Evolutionary conservation across 2,329 filamentous ascomycete genomes (phyloP).

Genomic region (Tetracladium maxilliforme): DNA sequence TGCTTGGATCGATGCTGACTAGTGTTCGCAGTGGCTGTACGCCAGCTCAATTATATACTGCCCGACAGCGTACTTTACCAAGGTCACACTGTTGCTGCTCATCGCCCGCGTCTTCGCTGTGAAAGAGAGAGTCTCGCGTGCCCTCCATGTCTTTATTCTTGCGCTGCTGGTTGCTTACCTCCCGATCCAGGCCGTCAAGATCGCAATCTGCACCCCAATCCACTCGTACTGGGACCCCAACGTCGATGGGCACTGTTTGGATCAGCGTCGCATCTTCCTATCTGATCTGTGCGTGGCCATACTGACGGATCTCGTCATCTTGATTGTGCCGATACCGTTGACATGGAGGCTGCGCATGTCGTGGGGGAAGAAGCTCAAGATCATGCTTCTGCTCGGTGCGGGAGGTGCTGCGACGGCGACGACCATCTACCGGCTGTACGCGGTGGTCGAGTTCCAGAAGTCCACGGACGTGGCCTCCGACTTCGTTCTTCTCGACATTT

Average conservation of each 20-base stretch:
- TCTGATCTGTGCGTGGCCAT: constrained; percentile 16
- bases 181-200: constrained; percentile 5
- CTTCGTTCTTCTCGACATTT: constrained; percentile 7
- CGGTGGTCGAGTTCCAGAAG: constrained; percentile 8
- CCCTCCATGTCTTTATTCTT: constrained; percentile 8
- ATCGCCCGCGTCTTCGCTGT: constrained; percentile 11
- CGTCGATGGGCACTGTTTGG: constrained; percentile 12
- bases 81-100: constrained; percentile 11
- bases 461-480: constrained; percentile 11
- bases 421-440: constrained; percentile 13
- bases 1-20: background rate
- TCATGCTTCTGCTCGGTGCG: constrained; percentile 13
- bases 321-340: constrained; percentile 17
- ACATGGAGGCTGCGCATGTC: constrained; percentile 14
- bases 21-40: constrained; percentile 4
- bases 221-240: constrained; percentile 8
- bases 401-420: constrained; percentile 14
- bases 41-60: constrained; percentile 8
- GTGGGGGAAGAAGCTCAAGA: constrained; percentile 15
- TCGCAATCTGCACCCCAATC: constrained; percentile 8
- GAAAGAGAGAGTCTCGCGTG: constrained; percentile 5
- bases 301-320: constrained; percentile 17
- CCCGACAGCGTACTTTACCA: constrained; percentile 9
- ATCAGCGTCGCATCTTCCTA: constrained; percentile 16
- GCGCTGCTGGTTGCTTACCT: constrained; percentile 6